These are phyloP conservation scores for Pyrenophora seminiperda DNA, from an alignment of 2,329 filamentous ascomycete species.

Conservation along the genomic window DNA sequence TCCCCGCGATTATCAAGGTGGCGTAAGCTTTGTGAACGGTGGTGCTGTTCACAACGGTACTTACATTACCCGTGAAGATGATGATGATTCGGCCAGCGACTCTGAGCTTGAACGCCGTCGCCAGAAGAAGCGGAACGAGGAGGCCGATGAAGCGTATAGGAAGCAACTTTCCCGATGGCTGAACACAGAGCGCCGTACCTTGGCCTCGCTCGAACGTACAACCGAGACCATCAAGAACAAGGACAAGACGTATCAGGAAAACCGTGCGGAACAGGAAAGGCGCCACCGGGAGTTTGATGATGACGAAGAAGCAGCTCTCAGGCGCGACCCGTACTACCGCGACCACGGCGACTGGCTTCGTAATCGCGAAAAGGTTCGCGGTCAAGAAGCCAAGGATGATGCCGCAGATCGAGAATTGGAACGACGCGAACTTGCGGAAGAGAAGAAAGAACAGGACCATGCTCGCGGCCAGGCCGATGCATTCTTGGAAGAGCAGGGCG, in stretches of 20 bases:
- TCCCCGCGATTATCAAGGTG: conserved; percentile 74
- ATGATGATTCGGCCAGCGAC: conserved; percentile 86
- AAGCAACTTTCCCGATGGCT: conserved; percentile 90
- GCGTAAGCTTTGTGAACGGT: conserved; percentile 82
- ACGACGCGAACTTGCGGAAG: conserved; percentile 71
- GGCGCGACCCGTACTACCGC: conserved; percentile 80
- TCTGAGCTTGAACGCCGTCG: conserved; percentile 79
- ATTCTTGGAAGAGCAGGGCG: conserved; percentile 83
- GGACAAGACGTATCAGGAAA: conserved; percentile 66
- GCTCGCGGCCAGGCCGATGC: conserved; percentile 85
- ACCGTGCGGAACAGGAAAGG: conserved; percentile 71
- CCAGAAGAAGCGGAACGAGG: conserved; percentile 71
- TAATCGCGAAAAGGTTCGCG: conserved; percentile 74
- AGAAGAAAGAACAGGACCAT: conserved; percentile 74
- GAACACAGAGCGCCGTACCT: conserved; percentile 82
- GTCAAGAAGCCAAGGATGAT: conserved; percentile 76
- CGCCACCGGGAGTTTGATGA: conserved; percentile 86
- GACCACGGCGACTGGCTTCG: conserved; percentile 85
- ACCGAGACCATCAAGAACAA: conserved; percentile 79
- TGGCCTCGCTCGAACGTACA: conserved; percentile 84
- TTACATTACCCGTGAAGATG: conserved; percentile 70
- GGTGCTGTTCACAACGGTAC: conserved; percentile 65
- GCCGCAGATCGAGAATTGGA: conserved; percentile 82
- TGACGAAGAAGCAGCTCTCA: conserved; percentile 75
- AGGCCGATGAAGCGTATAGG: conserved; percentile 78